A percentile compares a stretch with the other conserved stretches of the same genome.
Evolutionary conservation across 176 grass and related monocot genomes (phyloP).

Genomic region (Lolium perenne): DNA sequence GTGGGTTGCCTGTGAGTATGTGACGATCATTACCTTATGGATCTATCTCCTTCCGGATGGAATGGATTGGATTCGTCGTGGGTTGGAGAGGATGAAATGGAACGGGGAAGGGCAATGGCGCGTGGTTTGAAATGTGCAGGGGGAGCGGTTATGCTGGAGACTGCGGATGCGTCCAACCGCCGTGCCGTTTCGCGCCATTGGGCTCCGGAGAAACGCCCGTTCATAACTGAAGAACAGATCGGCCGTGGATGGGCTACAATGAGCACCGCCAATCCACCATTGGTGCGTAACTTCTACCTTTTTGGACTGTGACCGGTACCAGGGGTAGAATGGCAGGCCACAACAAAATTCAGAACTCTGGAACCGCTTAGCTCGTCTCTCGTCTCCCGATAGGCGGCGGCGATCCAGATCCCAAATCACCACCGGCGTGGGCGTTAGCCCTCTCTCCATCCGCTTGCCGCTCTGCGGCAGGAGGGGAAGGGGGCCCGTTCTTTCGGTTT

Average conservation of each 20-base stretch:
- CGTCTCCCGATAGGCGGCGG: too few species aligned
- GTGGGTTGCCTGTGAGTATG: too few species aligned
- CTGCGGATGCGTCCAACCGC: neutral
- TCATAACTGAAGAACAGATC: neutral
- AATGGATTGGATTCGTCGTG: neutral
- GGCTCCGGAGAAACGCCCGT: neutral
- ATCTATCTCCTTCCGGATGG: neutral
- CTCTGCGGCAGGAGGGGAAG: too few species aligned
- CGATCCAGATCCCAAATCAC: too few species aligned
- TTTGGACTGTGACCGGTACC: neutral
- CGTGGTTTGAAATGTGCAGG: slow-evolving; percentile 12
- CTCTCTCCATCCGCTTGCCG: too few species aligned
- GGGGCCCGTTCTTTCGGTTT: too few species aligned
- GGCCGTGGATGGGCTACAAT: neutral
- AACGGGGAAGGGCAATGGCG: neutral
- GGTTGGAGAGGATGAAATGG: neutral
- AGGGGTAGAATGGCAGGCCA: too few species aligned
- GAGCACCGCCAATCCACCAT: neutral
- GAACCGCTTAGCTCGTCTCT: too few species aligned
- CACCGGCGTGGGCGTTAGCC: too few species aligned
- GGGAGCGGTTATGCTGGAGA: neutral
- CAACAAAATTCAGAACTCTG: too few species aligned
- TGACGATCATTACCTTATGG: neutral
- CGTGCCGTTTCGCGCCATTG: slow-evolving; percentile 25
- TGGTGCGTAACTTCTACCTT: neutral